Base-by-base conservation (phyloP, 2,329 filamentous ascomycete genomes). In the Fusarium devonianum region DNA sequence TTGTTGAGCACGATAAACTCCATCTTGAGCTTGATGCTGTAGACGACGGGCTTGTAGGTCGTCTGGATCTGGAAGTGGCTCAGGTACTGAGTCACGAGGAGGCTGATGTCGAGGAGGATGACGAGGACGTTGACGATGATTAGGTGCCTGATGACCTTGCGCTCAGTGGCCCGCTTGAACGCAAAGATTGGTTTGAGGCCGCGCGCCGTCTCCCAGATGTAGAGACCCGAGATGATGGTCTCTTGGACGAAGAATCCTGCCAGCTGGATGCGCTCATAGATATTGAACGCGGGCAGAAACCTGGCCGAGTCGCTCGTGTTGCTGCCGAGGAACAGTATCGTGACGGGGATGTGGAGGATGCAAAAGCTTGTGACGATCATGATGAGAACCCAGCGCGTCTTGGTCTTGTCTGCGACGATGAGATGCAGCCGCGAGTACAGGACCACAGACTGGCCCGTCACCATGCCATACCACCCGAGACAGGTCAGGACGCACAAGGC, bases 11-110 rank as follows among this genome's bases (percentile, higher is more conserved):
- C 56, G 5, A 60, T 48, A 5, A 59, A 59, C 7, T 59, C 56
- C 56, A 59, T 60, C 39, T 59, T 59, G 4, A 59, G 39, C 28
- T 59, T 59, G 18, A 59, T 60, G 47, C 56, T 59, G 41, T 59
- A 59, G 5, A 59, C 56, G 11, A 59, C 56, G 6, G 56, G 56
- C 5, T 59, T 59, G 51, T 57, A 60, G 2, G 56, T 59, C 5
- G 56, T 59, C 14, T 59, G 56, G 4, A 59, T 60, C 32, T 49
- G 56, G 14, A 59, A 59, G 30, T 57, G 51, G 25, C 42, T 45
- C 41, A 57, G 51, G n/a, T 60, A 59, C 12, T 59, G 56, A 4
- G 47, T 59, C 4, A 30, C 7, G 3, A 60, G 51, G 17, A 59
- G 46, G 18, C 37, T 49, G 7, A 59, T 39, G 16, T 59, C 56